Conservation (phyloP, 805 yeast genomes). For the Kazachstania africana region DNA sequence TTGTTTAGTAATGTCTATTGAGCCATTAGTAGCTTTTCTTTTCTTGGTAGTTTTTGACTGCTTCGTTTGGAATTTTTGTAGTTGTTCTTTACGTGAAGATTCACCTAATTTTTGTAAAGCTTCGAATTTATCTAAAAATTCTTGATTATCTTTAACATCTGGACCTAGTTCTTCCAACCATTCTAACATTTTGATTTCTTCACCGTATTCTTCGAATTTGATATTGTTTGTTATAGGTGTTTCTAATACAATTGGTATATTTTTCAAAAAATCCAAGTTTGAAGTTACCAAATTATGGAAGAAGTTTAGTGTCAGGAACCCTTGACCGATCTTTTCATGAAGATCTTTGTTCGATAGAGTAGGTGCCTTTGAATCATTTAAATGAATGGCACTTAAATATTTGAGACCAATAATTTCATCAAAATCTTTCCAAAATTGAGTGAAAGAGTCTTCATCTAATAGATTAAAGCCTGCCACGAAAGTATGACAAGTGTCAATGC, state of each 20-base stretch:
- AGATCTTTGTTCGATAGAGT: constrained; percentile 80
- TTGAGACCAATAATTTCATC: constrained; percentile 64
- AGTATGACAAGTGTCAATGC: constrained; percentile 92
- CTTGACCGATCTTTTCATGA: constrained; percentile 82
- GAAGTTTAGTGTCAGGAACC: constrained; percentile 78
- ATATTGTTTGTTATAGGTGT: constrained; percentile 43
- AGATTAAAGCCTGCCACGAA: constrained; percentile 95
- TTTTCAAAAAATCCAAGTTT: constrained; percentile 47
- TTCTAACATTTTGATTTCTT: constrained; percentile 71
- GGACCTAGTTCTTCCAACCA: constrained; percentile 40
- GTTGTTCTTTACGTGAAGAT: constrained; percentile 57
- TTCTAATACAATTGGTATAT: constrained; percentile 74
- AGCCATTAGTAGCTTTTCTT: constrained; percentile 8
- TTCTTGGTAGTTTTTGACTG: constrained; percentile 14
- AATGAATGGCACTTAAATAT: constrained; percentile 69
- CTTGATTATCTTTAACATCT: constrained; percentile 31
- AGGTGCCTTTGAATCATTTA: constrained; percentile 94
- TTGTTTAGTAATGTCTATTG: background rate
- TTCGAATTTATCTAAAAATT: constrained; percentile 36
- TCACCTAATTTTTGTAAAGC: constrained; percentile 50
- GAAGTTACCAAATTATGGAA: constrained; percentile 54
- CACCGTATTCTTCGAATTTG: constrained; percentile 40
- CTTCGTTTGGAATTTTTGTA: constrained; percentile 52
- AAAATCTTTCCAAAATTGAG: constrained; percentile 62
- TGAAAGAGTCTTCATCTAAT: constrained; percentile 43